Evolutionary conservation across 169 alveolate genomes (phyloP).

Genomic region (Cryptosporidium viatorum): DNA sequence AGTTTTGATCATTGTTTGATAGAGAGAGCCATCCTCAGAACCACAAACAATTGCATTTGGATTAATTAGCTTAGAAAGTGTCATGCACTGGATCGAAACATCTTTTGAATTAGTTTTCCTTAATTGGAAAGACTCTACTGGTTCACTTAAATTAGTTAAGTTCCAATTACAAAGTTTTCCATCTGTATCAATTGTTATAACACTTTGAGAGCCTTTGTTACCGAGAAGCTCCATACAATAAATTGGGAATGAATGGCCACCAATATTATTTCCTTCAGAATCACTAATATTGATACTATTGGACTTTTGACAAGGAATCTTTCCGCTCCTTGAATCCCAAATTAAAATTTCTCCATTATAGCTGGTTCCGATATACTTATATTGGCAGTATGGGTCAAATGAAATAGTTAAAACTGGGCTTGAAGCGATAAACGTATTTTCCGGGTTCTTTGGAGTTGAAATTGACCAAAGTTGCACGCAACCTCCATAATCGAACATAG

Average conservation of each 20-base stretch:
- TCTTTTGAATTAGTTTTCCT: constrained; percentile 70
- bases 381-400: constrained; percentile 50
- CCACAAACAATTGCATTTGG: constrained; percentile 65
- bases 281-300: constrained; percentile 36
- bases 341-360: constrained; percentile 66
- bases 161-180: constrained; percentile 74
- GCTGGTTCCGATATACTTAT: constrained; percentile 51
- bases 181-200: constrained; percentile 64
- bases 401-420: constrained; percentile 29
- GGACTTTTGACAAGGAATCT: constrained; percentile 56
- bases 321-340: constrained; percentile 71
- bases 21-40: constrained; percentile 64
- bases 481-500: constrained; percentile 56
- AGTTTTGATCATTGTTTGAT: constrained; percentile 68
- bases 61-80: constrained; percentile 61
- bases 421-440: constrained; percentile 54
- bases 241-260: constrained; percentile 57
- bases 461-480: constrained; percentile 64
- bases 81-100: constrained; percentile 54
- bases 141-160: constrained; percentile 60
- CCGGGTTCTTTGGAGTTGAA: constrained; percentile 69
- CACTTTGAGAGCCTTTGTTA: constrained; percentile 57
- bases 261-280: constrained; percentile 27
- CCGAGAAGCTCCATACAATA: constrained; percentile 74
- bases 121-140: constrained; percentile 55